Conservation (phyloP, 139 green algal species). For the Astrephomene gubernaculifera region DNA sequence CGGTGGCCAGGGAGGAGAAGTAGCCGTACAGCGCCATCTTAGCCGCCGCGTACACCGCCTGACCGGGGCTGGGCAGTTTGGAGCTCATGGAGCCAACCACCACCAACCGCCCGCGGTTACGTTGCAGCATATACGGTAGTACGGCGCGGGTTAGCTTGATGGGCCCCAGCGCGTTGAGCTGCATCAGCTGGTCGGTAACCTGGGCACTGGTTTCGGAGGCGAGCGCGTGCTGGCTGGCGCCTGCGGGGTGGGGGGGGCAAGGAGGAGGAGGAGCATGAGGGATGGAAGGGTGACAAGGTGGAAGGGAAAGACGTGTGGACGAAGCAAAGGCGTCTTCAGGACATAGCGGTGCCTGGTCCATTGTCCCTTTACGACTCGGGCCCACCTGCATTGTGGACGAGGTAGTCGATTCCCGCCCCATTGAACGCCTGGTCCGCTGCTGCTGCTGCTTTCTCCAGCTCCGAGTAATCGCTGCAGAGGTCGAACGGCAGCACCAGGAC, state of each 20-base stretch:
- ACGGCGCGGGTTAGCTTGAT: conserved; percentile 79
- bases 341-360: no score
- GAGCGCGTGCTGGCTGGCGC: conserved; percentile 74
- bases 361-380: no score
- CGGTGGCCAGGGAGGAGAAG: conserved; percentile 76
- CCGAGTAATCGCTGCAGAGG: conserved; percentile 44
- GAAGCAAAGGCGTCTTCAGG: no score
- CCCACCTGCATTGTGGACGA: conserved; percentile 82
- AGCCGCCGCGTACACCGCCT: conserved; percentile 72
- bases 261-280: not conserved
- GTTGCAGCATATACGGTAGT: conserved; percentile 75
- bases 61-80: conserved; percentile 79
- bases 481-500: conserved; percentile 82
- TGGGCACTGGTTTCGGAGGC: conserved; percentile 70
- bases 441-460: conserved; percentile 58
- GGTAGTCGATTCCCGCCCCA: conserved; percentile 72
- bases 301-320: no score
- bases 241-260: conserved; percentile 44
- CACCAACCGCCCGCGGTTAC: conserved; percentile 71
- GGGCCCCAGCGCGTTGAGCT: conserved; percentile 78
- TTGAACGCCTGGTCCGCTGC: conserved; percentile 68
- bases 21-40: conserved; percentile 85
- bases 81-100: conserved; percentile 81
- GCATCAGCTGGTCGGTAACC: conserved; percentile 74
- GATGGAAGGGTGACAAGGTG: not conserved